These are phyloP conservation scores for Malassezia restricta DNA, from an alignment of 1,284 basidiomycete species.

Conservation along the genomic window DNA sequence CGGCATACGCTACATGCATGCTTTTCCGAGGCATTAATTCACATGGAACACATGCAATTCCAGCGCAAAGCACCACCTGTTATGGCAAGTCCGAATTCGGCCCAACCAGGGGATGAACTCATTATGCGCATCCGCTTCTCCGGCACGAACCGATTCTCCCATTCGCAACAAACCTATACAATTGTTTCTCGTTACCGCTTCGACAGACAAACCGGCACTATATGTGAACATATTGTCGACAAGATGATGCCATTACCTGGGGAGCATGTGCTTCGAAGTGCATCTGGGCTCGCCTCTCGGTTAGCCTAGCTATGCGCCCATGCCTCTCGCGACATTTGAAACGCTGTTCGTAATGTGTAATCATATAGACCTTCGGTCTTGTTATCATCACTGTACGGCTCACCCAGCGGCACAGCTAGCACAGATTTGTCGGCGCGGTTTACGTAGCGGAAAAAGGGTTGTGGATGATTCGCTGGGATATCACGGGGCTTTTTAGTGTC, in stretches of 20 bases:
- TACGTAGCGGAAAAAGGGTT: constrained; percentile 20
- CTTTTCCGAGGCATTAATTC: neutral
- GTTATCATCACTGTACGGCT: neutral
- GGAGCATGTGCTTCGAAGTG: constrained; percentile 26
- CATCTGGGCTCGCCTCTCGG: neutral
- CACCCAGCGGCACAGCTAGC: constrained; percentile 15
- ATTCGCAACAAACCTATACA: constrained; percentile 31
- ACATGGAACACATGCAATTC: constrained; percentile 4
- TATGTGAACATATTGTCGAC: constrained; percentile 34
- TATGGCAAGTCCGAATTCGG: neutral
- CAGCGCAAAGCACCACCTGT: neutral
- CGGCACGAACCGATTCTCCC: constrained; percentile 28
- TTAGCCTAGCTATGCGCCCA: neutral
- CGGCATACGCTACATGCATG: constrained; percentile 5
- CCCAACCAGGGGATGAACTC: constrained; percentile 21
- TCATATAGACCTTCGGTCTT: constrained; percentile 7
- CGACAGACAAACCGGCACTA: constrained; percentile 31
- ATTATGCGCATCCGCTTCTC: constrained; percentile 28
- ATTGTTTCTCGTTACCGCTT: constrained; percentile 39
- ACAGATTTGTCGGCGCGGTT: constrained; percentile 7
- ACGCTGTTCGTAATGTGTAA: constrained; percentile 10
- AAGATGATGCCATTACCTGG: constrained; percentile 39
- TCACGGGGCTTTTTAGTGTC: constrained; percentile 2
- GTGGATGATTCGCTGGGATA: constrained; percentile 2
- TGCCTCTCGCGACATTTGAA: constrained; percentile 2